Percentiles rank a stretch among this genome's conserved stretches.
Evolutionary conservation across 495 filamentous ascomycete genomes (phyloP).

Genomic region (Penicillium odoratum): DNA sequence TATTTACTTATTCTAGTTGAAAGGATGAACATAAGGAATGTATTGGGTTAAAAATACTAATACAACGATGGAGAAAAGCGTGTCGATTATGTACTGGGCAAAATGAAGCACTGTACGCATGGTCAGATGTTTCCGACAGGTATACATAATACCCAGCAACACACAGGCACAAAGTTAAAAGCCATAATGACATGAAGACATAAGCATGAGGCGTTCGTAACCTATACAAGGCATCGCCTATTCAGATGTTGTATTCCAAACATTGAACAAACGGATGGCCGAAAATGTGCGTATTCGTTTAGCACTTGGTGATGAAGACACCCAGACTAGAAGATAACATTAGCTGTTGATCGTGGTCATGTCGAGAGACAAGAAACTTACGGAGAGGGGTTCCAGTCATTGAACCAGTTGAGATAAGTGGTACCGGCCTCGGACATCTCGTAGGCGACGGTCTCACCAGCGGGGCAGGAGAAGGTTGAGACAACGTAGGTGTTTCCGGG

Average conservation of each 20-base stretch:
- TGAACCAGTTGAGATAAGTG: slow-evolving; percentile 60
- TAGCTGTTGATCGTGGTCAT: neutral
- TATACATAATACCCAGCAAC: neutral
- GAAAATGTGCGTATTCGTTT: neutral
- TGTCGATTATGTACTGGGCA: slow-evolving; percentile 2
- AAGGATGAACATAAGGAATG: slow-evolving; percentile 4
- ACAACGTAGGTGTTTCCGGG: slow-evolving; percentile 59
- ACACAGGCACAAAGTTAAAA: slow-evolving; percentile 1
- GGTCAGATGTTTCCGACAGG: neutral
- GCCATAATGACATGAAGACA: slow-evolving; percentile 11
- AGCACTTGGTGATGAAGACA: slow-evolving; percentile 8
- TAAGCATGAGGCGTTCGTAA: slow-evolving; percentile 11
- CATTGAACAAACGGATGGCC: neutral
- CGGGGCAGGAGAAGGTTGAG: slow-evolving; percentile 55
- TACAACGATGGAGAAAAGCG: slow-evolving; percentile 5
- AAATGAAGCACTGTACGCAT: neutral
- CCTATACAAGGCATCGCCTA: slow-evolving; percentile 5
- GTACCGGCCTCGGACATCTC: slow-evolving; percentile 53
- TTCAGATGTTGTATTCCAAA: neutral
- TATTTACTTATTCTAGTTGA: neutral
- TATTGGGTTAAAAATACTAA: slow-evolving; percentile 12
- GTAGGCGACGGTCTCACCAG: slow-evolving; percentile 50
- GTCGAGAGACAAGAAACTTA: slow-evolving; percentile 21
- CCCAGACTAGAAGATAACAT: slow-evolving; percentile 1
- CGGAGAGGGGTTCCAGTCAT: slow-evolving; percentile 62